phyloP scores from a whole-genome alignment of 164 flowering plant species.

The Annona squamosa region DNA sequence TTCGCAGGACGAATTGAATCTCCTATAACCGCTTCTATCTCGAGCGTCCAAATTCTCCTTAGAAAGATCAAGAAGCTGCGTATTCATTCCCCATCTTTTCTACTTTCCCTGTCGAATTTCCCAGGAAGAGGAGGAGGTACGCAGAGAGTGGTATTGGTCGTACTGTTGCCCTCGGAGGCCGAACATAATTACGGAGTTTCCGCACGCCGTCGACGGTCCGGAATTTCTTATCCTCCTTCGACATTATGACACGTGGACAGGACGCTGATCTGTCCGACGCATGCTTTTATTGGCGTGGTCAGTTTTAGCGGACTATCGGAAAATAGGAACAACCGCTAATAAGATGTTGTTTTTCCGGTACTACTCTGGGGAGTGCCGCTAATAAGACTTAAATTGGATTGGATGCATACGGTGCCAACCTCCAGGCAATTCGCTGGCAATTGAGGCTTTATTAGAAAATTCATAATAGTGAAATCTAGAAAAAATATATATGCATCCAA shows the following conservation, averaged over 20 bases:
- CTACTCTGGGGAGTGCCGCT: not conserved
- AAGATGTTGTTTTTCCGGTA: too few relatives aligned
- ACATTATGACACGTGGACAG: not conserved
- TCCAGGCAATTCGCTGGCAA: too few relatives aligned
- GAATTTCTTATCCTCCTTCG: not conserved
- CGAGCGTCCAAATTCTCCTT: not conserved
- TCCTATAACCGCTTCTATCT: constrained; percentile 24
- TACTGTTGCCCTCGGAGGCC: not conserved
- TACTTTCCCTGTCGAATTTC: not conserved
- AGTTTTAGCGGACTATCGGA: not conserved
- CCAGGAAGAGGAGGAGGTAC: not conserved
- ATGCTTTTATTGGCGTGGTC: not conserved
- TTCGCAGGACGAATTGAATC: constrained; percentile 35
- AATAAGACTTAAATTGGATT: too few relatives aligned
- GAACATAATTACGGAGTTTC: not conserved
- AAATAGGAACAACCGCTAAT: not conserved
- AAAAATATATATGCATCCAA: too few relatives aligned
- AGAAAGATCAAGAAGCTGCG: not conserved
- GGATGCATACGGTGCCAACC: too few relatives aligned
- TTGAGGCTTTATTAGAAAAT: too few relatives aligned
- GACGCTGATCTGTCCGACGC: not conserved
- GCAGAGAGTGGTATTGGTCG: not conserved
- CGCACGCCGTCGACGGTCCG: not conserved
- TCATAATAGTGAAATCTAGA: too few relatives aligned
- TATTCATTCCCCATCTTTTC: not conserved